Conservation (phyloP, 495 filamentous ascomycete species). For the Thermothielavioides terrestris region DNA sequence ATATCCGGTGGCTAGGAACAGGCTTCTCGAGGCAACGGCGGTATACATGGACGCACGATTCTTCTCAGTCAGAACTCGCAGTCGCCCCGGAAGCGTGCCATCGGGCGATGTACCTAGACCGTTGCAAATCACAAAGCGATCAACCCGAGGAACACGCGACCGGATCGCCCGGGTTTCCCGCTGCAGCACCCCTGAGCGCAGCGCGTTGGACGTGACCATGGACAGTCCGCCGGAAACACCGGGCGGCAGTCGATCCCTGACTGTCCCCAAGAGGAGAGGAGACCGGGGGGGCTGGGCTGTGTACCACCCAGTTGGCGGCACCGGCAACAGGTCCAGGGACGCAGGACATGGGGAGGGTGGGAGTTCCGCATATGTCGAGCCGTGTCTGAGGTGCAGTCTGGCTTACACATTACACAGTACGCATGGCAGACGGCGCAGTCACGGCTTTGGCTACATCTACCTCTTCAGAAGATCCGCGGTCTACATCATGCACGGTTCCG, state of each 20-base stretch:
- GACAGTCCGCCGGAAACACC: constrained; percentile 17
- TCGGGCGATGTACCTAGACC: constrained; percentile 18
- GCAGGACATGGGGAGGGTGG: not conserved
- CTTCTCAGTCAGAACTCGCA: not conserved
- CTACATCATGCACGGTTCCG: not conserved
- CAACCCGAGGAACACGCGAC: not conserved
- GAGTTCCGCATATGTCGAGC: not conserved
- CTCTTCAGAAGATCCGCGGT: not conserved
- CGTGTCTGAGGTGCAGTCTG: not conserved
- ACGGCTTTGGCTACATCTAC: not conserved
- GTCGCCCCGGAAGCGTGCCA: not conserved
- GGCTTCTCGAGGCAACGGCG: not conserved
- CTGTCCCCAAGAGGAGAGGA: constrained; percentile 23
- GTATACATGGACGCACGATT: not conserved
- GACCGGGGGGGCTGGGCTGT: constrained; percentile 1
- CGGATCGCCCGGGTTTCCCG: not conserved
- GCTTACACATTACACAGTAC: no score
- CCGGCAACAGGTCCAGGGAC: not conserved
- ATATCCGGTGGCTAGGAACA: not conserved
- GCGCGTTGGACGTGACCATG: constrained; percentile 13
- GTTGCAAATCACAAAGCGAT: constrained; percentile 26
- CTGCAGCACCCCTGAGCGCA: constrained; percentile 12
- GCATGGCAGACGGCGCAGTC: not conserved
- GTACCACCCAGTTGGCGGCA: not conserved
- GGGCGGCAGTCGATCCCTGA: constrained; percentile 12